Base-by-base conservation (phyloP, 768 basidiomycete genomes). In the Polyporus arcularius region DNA sequence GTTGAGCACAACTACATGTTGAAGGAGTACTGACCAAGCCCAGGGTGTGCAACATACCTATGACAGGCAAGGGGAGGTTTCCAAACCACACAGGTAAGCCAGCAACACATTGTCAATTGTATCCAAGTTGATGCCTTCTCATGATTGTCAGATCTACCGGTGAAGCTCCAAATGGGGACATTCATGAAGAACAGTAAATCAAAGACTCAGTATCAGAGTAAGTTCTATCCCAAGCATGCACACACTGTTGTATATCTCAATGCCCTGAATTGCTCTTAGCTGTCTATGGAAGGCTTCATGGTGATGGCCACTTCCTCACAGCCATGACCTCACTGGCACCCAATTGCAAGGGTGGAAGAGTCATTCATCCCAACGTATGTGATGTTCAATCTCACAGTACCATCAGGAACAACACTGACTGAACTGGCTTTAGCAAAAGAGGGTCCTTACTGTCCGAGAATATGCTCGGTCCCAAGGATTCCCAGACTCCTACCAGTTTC, bases 401-500 rank as follows among this genome's bases (percentile, higher is more conserved):
- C 52, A 3, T 6, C n/a, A 31, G 15, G 4, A 11, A 14, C 31
- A 21, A 8, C 6, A 4, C 18, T 47, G 28, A 48, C 30, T 9
- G 5, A 31, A 15, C 18, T 30, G 5, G 30, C 12, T 5, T 15
- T 65, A 92, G 86, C 88, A 92, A 87, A 85, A 84, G 64, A 83
- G 91, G 7, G 81, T 89, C 28, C 68, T 90, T 42, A 86, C 79
- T 4, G 81, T 90, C 14, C 77, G 83, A 35, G 90, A 92, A 67
- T 82, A 80, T 46, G 89, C 90, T 16, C 80, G 91, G 26, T 83
- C 86, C 0, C 91, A 93, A 74, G 91, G 91, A 0, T 92, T 93
- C 65, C 88, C 89, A 0, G 91, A 93, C 61, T 45, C 75, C 40
- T 90, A 89, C 62, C 62, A 78, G n/a, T 89, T 92, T 59, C 64